Evolutionary conservation across 192 early-diverging fungal genomes (phyloP).

Genomic region (Podila epicladia): DNA sequence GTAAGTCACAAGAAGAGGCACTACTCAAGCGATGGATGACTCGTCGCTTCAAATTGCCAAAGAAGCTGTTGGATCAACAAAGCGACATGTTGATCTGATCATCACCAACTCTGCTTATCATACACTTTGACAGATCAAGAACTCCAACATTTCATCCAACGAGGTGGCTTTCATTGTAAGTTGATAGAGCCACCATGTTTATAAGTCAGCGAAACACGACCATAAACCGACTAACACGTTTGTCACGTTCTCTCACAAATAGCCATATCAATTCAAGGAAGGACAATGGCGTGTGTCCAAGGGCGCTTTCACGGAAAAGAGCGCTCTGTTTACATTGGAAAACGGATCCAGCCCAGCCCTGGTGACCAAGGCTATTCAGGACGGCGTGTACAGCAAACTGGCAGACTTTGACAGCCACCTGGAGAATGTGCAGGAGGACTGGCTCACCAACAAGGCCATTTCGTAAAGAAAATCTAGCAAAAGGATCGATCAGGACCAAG

Average conservation of each 20-base stretch:
- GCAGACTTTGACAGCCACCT: conserved; percentile 78
- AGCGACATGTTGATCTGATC: conserved; percentile 1
- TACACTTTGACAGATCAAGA: conserved; percentile 37
- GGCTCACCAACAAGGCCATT: conserved; percentile 61
- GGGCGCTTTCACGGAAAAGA: conserved; percentile 47
- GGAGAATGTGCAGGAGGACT: conserved; percentile 69
- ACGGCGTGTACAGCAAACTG: conserved; percentile 55
- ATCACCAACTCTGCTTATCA: conserved; percentile 4
- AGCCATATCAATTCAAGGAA: conserved; percentile 64
- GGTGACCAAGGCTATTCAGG: conserved; percentile 48
- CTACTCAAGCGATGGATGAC: too few relatives aligned
- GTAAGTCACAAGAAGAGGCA: conserved; percentile 43
- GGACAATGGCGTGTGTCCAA: conserved; percentile 62
- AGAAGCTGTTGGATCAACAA: neutral
- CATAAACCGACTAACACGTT: too few relatives aligned
- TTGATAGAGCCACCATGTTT: neutral
- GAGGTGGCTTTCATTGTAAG: conserved; percentile 32
- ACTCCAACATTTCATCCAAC: conserved; percentile 20
- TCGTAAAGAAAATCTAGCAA: neutral
- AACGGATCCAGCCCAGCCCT: conserved; percentile 31
- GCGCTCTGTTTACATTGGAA: conserved; percentile 38
- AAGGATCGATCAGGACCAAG: neutral
- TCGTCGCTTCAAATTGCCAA: too few relatives aligned
- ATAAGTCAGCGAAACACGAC: neutral
- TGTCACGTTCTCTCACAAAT: neutral